Percentiles rank a stretch among this genome's conserved stretches.
These are phyloP conservation scores for Arthrobotrys entomopaga DNA, from an alignment of 2,329 filamentous ascomycete genomes.

Conservation along the genomic window DNA sequence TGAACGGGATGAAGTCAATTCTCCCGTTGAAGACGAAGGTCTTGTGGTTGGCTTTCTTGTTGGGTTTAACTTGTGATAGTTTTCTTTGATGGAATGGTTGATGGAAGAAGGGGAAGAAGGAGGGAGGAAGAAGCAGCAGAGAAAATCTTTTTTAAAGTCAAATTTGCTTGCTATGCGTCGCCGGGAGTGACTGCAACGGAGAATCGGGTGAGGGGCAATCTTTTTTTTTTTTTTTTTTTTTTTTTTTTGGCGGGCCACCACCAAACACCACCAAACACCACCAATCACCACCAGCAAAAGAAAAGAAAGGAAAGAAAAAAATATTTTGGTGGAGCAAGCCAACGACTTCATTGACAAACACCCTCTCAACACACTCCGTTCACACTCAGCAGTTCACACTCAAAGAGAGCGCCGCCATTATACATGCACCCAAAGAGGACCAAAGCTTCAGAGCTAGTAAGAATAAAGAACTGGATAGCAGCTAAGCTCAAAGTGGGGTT, in stretches of 20 bases:
- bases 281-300: too few relatives aligned
- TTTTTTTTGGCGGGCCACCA: slow-evolving; percentile 3
- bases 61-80: slow-evolving; percentile 5
- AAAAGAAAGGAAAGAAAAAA: too few relatives aligned
- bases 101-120: slow-evolving; percentile 19
- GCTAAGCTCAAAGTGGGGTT: slow-evolving; percentile 17
- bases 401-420: neutral
- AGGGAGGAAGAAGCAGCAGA: slow-evolving; percentile 22
- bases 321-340: neutral
- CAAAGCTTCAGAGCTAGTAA: too few relatives aligned
- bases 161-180: slow-evolving; percentile 2
- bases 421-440: too few relatives aligned
- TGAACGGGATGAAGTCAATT: slow-evolving; percentile 52
- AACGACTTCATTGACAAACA: neutral
- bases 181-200: neutral
- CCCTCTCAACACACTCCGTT: neutral
- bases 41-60: slow-evolving; percentile 14
- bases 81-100: slow-evolving; percentile 10
- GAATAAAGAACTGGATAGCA: too few relatives aligned
- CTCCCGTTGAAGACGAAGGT: slow-evolving; percentile 21
- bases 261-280: too few relatives aligned
- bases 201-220: slow-evolving; percentile 37
- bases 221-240: slow-evolving; percentile 36
- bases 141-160: slow-evolving; percentile 45
- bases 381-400: neutral